These are phyloP conservation scores for Leccinum arenicola DNA, from an alignment of 768 basidiomycete species.

Conservation along the genomic window DNA sequence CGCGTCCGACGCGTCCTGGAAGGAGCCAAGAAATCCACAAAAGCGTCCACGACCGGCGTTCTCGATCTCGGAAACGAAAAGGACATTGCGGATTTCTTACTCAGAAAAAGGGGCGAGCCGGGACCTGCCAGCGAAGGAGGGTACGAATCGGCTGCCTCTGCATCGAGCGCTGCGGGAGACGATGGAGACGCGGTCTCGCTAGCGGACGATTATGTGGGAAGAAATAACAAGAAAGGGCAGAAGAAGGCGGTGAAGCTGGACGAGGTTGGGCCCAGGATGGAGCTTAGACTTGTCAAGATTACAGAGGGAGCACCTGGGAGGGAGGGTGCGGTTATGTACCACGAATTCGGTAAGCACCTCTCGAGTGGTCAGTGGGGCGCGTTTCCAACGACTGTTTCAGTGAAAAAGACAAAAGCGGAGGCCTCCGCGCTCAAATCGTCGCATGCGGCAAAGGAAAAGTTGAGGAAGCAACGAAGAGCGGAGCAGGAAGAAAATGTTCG, in stretches of 20 bases:
- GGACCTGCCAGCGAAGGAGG: conserved; percentile 58
- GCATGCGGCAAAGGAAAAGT: conserved; percentile 73
- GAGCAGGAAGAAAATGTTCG: conserved; percentile 92
- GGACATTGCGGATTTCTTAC: conserved; percentile 93
- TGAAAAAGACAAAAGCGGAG: conserved; percentile 87
- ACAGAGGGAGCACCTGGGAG: conserved; percentile 91
- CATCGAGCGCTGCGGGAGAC: conserved; percentile 80
- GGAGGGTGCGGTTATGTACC: conserved; percentile 91
- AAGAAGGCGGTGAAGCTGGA: conserved; percentile 88
- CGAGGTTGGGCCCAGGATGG: conserved; percentile 95
- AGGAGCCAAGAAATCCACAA: conserved; percentile 38
- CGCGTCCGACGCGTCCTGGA: conserved; percentile 87
- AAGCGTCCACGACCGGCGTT: conserved; percentile 36
- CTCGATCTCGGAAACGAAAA: conserved; percentile 86
- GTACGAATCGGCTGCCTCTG: conserved; percentile 77
- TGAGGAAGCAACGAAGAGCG: conserved; percentile 74
- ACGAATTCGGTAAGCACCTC: conserved; percentile 76
- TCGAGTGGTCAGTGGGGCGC: background rate
- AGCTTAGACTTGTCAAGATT: conserved; percentile 89
- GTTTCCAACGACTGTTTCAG: conserved; percentile 39
- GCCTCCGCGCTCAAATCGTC: conserved; percentile 61
- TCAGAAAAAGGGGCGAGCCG: conserved; percentile 63
- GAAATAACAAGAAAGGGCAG: conserved; percentile 91
- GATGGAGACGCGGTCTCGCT: conserved; percentile 78
- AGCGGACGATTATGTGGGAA: conserved; percentile 90